Evolutionary conservation across 164 flowering plant genomes (phyloP).

Genomic region (Sedum album): DNA sequence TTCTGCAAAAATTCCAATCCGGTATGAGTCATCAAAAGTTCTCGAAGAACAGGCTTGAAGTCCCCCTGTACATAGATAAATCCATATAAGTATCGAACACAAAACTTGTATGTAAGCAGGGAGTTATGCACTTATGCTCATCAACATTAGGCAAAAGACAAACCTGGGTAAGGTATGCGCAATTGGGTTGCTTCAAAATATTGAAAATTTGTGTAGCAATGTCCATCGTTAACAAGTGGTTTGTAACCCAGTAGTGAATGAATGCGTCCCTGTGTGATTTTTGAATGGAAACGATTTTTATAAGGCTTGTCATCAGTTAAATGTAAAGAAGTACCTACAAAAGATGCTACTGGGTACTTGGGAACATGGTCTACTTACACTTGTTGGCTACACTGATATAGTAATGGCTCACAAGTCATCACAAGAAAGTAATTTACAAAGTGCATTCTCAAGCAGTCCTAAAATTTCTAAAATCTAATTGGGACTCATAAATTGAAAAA

Average conservation of each 20-base stretch:
- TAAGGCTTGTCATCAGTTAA: not conserved
- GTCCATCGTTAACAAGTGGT: slow-evolving; percentile 57
- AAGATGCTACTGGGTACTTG: not conserved
- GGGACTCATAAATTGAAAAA: too few relatives aligned
- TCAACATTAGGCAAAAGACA: slow-evolving; percentile 4
- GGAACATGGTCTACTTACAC: not conserved
- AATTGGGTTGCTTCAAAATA: slow-evolving; percentile 57
- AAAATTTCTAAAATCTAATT: not conserved
- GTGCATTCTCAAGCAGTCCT: not conserved
- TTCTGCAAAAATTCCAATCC: slow-evolving; percentile 71
- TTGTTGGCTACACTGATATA: not conserved
- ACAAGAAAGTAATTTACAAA: not conserved
- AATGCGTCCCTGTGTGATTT: slow-evolving; percentile 47
- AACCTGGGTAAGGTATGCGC: slow-evolving; percentile 52
- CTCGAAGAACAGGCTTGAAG: slow-evolving; percentile 62
- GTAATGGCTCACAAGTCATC: not conserved
- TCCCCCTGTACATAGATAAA: slow-evolving; percentile 37
- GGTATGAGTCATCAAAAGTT: slow-evolving; percentile 70
- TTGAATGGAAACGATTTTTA: not conserved
- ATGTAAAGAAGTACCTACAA: not conserved
- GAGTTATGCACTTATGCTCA: too few relatives aligned
- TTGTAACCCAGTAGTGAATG: slow-evolving; percentile 54
- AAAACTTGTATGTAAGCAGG: not conserved
- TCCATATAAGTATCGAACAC: not conserved
- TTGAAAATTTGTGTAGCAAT: slow-evolving; percentile 46